Conservation (phyloP, 75 land plant genomes). For the Cryptomeria japonica region DNA sequence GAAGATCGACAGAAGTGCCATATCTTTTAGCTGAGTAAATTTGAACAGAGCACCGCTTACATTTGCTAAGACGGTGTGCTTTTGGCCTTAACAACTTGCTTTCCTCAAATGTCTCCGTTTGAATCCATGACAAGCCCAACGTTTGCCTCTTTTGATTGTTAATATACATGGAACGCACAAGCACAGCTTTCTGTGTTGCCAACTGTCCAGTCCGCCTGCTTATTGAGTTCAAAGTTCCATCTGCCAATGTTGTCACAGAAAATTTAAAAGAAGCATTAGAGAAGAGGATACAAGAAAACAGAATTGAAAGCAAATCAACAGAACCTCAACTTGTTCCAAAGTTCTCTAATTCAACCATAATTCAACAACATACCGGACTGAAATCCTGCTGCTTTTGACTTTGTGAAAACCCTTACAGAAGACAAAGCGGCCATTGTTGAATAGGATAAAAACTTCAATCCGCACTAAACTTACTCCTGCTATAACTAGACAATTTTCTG, state of each 20-base stretch:
- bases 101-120: not conserved
- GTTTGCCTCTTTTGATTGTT: not conserved
- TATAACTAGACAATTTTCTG: too few species aligned
- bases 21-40: not conserved
- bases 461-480: not conserved
- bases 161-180: not conserved
- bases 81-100: not conserved
- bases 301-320: too few species aligned
- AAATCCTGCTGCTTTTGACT: not conserved
- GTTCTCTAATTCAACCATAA: not conserved
- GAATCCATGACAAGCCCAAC: not conserved
- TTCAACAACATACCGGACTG: not conserved
- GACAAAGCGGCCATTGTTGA: not conserved
- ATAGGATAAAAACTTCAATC: not conserved
- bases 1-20: not conserved
- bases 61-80: not conserved
- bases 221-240: not conserved
- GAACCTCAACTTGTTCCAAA: not conserved
- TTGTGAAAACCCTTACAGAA: not conserved
- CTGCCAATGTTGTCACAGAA: not conserved
- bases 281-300: not conserved
- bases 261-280: not conserved
- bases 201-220: not conserved
- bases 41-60: not conserved
- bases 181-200: not conserved